Base-by-base conservation (phyloP, 2,329 filamentous ascomycete species). In the Pseudopyricularia cyperi region DNA sequence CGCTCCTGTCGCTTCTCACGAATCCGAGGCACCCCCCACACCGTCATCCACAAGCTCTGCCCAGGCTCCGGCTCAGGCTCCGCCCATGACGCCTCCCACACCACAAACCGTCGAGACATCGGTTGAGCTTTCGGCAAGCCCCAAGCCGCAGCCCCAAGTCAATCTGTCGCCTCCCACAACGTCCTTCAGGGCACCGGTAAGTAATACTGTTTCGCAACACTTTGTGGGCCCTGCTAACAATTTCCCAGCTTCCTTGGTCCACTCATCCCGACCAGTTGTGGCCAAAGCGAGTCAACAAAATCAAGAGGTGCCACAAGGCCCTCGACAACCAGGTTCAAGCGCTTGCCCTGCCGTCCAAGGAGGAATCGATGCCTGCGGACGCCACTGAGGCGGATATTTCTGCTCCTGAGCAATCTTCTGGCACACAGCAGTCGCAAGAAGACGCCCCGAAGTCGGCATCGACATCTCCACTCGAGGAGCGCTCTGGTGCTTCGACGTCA, bases 231-330 rank as follows among this genome's bases (percentile, higher is more conserved):
- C 24, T n/a, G 26, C 62, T 70, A 56, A 70, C 53, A 35, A 12
- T 32, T 44, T 19, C 55, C 19, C 52, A 82, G 76, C 65, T 83
- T 9, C 80, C 80, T 9, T 83, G 79, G 79, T 59, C 72, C 26
- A 80, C 78, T 1, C 65, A 64, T 32, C 74, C 76, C 3, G 73
- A 76, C 32, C 58, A 65, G 28, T 66, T 69, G 9, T 83, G 80
- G 59, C 79, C 79, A 12, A 59, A 59, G 3, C 68, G 65, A 57
- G 57, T 63, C 34, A 39, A 65, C 12, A 71, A 66, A 58, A 65
- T 67, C 34, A 70, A 68, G 57, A 73, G 71, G 62, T 73, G 67
- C 57, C 63, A 62, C 55, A 65, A 63, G 51, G 56, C 61, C 7
- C 56, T 72, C 22, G 64, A 62, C 17, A 60, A 64, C 7, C 62